A percentile compares a stretch with the other conserved stretches of the same genome.
Evolutionary conservation across 1,284 basidiomycete genomes (phyloP).

Genomic region (Ustilago trichophora): DNA sequence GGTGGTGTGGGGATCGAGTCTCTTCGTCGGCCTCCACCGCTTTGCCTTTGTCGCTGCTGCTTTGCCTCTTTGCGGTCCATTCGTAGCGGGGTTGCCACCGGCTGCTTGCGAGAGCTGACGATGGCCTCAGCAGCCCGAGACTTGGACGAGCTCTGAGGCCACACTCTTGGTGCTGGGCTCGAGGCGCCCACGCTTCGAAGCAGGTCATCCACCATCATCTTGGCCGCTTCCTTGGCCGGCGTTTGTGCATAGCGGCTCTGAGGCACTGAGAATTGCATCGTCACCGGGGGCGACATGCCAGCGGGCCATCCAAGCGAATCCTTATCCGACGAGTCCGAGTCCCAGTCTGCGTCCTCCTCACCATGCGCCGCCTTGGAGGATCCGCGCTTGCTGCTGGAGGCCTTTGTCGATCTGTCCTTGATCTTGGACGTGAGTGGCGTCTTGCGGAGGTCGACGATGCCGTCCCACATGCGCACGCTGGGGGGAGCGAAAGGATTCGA

Average conservation of each 20-base stretch:
- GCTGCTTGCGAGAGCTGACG: conserved; percentile 33
- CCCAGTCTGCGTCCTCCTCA: conserved; percentile 55
- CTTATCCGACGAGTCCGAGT: conserved; percentile 67
- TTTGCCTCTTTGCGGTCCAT: conserved; percentile 37
- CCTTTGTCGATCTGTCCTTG: conserved; percentile 52
- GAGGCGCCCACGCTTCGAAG: conserved; percentile 57
- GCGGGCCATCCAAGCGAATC: conserved; percentile 68
- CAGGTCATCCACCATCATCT: conserved; percentile 62
- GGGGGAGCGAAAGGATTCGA: conserved; percentile 58
- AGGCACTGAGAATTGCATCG: conserved; percentile 82
- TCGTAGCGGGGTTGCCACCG: conserved; percentile 52
- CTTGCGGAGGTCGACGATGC: conserved; percentile 77
- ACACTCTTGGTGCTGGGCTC: conserved; percentile 32
- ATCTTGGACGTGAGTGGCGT: conserved; percentile 68
- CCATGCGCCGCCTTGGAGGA: conserved; percentile 54
- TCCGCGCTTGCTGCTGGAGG: conserved; percentile 68
- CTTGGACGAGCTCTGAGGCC: conserved; percentile 40
- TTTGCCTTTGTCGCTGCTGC: conserved; percentile 24
- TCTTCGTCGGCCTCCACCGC: conserved; percentile 33
- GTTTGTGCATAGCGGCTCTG: conserved; percentile 74
- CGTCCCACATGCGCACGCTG: conserved; percentile 72
- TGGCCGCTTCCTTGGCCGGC: conserved; percentile 67
- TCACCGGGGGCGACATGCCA: conserved; percentile 85
- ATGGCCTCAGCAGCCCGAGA: neutral
- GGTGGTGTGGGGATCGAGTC: conserved; percentile 63